Evolutionary conservation across 306 rosid species (phyloP).

Genomic region (Sindora glabra): DNA sequence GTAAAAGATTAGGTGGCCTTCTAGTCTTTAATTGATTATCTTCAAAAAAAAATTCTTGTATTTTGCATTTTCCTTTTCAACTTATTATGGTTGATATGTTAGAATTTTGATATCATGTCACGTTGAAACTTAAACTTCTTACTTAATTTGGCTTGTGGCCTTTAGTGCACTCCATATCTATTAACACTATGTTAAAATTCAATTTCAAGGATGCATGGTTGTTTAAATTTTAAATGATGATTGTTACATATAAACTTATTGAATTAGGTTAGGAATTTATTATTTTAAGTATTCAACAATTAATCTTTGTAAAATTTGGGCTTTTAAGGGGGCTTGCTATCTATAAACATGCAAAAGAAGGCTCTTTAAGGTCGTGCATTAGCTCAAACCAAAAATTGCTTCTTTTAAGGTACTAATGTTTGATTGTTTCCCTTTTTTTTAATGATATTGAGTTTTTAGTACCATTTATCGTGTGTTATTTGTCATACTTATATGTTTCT

Average conservation of each 20-base stretch:
- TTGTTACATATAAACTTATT: background rate
- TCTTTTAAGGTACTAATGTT: slow-evolving; percentile 65
- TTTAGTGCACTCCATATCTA: background rate
- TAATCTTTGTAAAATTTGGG: slow-evolving; percentile 16
- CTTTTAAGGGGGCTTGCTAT: slow-evolving; percentile 78
- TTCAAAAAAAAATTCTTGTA: background rate
- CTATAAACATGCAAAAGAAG: slow-evolving; percentile 79
- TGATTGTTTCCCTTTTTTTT: background rate
- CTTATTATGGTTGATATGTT: background rate
- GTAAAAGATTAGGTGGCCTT: slow-evolving; percentile 49
- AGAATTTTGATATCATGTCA: background rate
- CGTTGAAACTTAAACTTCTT: background rate
- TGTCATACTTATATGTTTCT: background rate
- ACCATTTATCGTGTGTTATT: too few species aligned
- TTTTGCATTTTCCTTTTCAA: background rate
- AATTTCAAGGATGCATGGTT: background rate
- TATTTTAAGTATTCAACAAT: background rate
- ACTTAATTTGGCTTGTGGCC: background rate
- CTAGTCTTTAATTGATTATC: background rate
- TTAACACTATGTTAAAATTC: background rate
- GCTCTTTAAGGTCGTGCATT: slow-evolving; percentile 73
- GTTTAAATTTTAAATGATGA: slow-evolving; percentile 8
- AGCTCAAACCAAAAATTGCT: slow-evolving; percentile 83
- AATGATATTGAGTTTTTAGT: too few species aligned
- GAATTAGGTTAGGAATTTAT: background rate